Conservation (phyloP, 129 eudicot genomes). For the Logfia minima region DNA sequence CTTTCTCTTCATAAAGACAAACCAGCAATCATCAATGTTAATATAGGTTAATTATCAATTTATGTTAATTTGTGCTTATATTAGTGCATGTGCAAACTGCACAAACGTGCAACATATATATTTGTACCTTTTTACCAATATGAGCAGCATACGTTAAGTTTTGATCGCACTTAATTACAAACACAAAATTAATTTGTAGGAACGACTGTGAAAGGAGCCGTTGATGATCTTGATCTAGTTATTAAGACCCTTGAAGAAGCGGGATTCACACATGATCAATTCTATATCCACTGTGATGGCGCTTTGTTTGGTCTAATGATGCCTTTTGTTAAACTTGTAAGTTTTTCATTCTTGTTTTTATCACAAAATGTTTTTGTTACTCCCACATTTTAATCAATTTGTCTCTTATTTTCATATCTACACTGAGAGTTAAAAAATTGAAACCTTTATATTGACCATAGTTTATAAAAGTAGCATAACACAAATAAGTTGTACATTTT, state of each 20-base stretch:
- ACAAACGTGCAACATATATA: too few relatives aligned
- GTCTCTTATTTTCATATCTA: background rate
- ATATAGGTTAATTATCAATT: constrained; percentile 52
- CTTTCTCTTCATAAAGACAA: constrained; percentile 70
- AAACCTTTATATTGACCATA: background rate
- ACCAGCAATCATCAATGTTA: constrained; percentile 91
- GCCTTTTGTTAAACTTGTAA: constrained; percentile 93
- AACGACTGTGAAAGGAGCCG: constrained; percentile 99
- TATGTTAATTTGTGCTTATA: too few relatives aligned
- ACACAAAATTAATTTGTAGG: constrained; percentile 44
- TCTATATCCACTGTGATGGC: constrained; percentile 97
- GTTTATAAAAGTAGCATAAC: background rate
- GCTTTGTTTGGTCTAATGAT: constrained; percentile 96
- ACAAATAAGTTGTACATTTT: background rate
- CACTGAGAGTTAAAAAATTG: background rate
- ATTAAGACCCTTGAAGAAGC: constrained; percentile 86
- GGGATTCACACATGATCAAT: constrained; percentile 79
- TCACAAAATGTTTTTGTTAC: background rate
- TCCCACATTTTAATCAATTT: background rate
- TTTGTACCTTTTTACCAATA: background rate
- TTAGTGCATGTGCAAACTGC: too few relatives aligned
- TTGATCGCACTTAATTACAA: too few relatives aligned
- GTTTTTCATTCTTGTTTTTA: constrained; percentile 8
- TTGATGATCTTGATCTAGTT: constrained; percentile 97
- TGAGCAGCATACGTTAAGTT: too few relatives aligned